Conservation (phyloP, 2,329 filamentous ascomycete species). For the Bretziella fagacearum region DNA sequence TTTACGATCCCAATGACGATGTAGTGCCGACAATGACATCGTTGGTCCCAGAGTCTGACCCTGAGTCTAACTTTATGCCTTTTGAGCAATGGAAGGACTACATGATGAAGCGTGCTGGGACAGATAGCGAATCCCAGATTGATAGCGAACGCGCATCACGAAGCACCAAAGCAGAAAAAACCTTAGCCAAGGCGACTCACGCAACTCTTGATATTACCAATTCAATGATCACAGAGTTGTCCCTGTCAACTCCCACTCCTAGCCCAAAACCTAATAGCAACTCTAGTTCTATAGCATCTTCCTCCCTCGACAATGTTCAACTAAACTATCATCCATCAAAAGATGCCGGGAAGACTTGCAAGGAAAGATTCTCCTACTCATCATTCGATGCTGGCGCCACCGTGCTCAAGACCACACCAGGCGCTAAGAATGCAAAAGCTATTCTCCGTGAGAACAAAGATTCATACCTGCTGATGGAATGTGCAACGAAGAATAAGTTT, state of each 20-base stretch:
- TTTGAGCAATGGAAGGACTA: slow-evolving; percentile 14
- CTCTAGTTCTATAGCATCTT: background rate
- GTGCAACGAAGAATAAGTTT: slow-evolving; percentile 74
- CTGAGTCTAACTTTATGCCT: slow-evolving; percentile 7
- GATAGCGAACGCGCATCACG: background rate
- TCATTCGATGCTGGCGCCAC: slow-evolving; percentile 95
- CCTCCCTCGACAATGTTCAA: slow-evolving; percentile 3
- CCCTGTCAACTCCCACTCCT: background rate
- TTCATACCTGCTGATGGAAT: slow-evolving; percentile 93
- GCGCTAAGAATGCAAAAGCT: slow-evolving; percentile 74
- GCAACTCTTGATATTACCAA: background rate
- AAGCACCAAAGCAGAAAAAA: background rate
- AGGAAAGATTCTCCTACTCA: slow-evolving; percentile 92
- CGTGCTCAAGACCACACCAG: slow-evolving; percentile 71
- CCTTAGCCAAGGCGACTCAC: background rate
- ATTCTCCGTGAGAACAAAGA: slow-evolving; percentile 95
- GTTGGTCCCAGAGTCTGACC: too few species aligned
- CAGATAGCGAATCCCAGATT: background rate
- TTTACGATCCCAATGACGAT: too few species aligned
- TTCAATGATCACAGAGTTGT: background rate
- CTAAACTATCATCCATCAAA: slow-evolving; percentile 48
- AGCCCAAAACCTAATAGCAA: background rate
- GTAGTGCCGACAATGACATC: too few species aligned
- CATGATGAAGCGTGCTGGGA: slow-evolving; percentile 8
- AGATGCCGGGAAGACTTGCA: slow-evolving; percentile 92